phyloP scores from a whole-genome alignment of 2,329 filamentous ascomycete genomes.

The Aspergillus flavus region DNA sequence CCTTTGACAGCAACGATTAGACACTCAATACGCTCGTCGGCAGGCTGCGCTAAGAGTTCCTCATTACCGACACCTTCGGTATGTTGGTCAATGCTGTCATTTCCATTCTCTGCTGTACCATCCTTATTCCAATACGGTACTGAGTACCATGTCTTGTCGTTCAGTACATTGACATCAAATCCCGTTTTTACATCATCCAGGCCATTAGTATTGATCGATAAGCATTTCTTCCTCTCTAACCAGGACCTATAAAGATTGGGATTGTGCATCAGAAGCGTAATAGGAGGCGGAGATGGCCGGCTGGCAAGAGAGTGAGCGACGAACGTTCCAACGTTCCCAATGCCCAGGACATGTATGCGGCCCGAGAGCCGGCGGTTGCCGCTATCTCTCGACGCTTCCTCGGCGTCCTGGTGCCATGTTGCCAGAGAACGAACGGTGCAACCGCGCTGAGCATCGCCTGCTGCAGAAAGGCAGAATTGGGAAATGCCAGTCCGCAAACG shows the following conservation, averaged over 20 bases:
- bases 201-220: conserved; percentile 42
- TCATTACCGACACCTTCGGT: conserved; percentile 13
- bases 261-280: conserved; percentile 73
- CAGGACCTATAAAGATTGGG: conserved; percentile 28
- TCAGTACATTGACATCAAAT: conserved; percentile 47
- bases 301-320: conserved; percentile 69
- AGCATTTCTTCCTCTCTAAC: conserved; percentile 24
- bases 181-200: conserved; percentile 46
- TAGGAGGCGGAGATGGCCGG: conserved; percentile 71
- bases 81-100: conserved; percentile 10
- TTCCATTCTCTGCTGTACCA: conserved; percentile 13
- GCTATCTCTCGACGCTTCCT: conserved; percentile 24
- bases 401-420: conserved; percentile 32
- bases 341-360: conserved; percentile 66
- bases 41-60: conserved; percentile 13
- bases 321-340: conserved; percentile 76
- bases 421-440: conserved; percentile 23
- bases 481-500: conserved; percentile 32
- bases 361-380: conserved; percentile 33
- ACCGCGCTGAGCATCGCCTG: background rate
- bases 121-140: conserved; percentile 27
- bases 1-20: conserved; percentile 81
- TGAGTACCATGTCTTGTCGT: conserved; percentile 36
- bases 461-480: conserved; percentile 16
- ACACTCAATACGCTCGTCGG: conserved; percentile 62